Evolutionary conservation across 352 stramenopile species (phyloP), one percentile per base, ranked within the genome.

Genomic region (Globisporangium takayamanum): DNA sequence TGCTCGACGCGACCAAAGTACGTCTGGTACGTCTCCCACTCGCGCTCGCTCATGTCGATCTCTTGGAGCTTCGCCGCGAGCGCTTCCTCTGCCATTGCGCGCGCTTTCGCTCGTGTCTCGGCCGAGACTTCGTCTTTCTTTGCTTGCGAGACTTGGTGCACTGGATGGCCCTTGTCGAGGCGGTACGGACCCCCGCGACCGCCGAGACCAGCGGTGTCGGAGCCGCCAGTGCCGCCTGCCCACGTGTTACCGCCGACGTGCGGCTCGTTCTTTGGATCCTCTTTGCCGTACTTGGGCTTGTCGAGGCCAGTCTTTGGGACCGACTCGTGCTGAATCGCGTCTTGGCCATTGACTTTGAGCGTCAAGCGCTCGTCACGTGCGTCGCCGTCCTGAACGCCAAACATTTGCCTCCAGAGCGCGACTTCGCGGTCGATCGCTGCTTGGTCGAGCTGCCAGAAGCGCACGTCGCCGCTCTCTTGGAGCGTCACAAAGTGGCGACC

Each of bases 211-310:
- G 88, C 88, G 5, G 95, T 98, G 64, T 98, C 92, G 7, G 81
- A 96, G 18, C 94, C 94, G 41, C 95, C 94, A 30, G 89, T 97
- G 39, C 95, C 80, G 59, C 95, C 74, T n/a, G 92, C 92, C 93
- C 92, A 98, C 22, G 82, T 95, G 69, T 98, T 98, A 37, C 95
- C 94, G 50, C 95, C 94, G 15, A 99, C 83, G 72, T 99, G 95
- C 15, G 88, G 80, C 20, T 90, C 84, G 66, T 98, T 98, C 33
- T 97, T 89, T 18, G 87, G 81, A 63, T 99, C 95, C 20, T 94
- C 84, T 71, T 98, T 98, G 44, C 95, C 94, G 61, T 96, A 73
- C 68, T 99, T 99, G 0, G 95, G 94, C 15, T 66, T 46, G 36
- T 84, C 68, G 0, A 94, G 56, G 5, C 76, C 85, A 4, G 85